Evolutionary conservation across 306 rosid species (phyloP).

Genomic region (Cyamopsis tetragonoloba): DNA sequence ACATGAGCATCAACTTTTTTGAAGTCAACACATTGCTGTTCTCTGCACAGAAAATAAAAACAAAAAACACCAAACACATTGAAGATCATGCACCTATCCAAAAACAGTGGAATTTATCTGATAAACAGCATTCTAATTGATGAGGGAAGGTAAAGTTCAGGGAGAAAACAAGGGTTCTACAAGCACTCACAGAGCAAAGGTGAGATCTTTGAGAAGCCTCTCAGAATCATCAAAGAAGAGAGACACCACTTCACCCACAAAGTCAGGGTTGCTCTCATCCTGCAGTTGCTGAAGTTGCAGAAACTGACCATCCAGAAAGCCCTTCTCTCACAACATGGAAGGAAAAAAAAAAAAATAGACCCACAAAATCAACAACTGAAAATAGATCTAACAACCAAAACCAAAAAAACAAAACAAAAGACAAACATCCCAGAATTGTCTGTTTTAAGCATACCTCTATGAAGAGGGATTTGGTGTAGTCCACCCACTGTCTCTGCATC

Average conservation of each 20-base stretch:
- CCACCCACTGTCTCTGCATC: slow-evolving; percentile 89
- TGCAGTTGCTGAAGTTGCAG: slow-evolving; percentile 92
- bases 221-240: slow-evolving; percentile 97
- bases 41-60: slow-evolving; percentile 51
- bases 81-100: slow-evolving; percentile 10
- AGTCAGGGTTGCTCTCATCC: slow-evolving; percentile 95
- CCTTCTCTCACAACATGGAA: slow-evolving; percentile 44
- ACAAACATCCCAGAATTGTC: not conserved
- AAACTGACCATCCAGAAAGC: slow-evolving; percentile 78
- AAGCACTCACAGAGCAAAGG: slow-evolving; percentile 62
- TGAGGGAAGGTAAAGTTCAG: not conserved
- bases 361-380: slow-evolving; percentile 26
- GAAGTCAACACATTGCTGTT: slow-evolving; percentile 73
- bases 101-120: slow-evolving; percentile 10
- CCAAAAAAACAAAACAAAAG: not conserved
- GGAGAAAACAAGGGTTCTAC: slow-evolving; percentile 2
- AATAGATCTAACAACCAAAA: slow-evolving; percentile 20
- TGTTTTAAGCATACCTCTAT: slow-evolving; percentile 49
- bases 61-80: slow-evolving; percentile 22
- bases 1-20: slow-evolving; percentile 88
- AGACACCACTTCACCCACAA: slow-evolving; percentile 88
- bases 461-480: slow-evolving; percentile 66
- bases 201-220: slow-evolving; percentile 87
- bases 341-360: not conserved
- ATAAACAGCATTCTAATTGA: not conserved